Evolutionary conservation across 78 protist species (phyloP).

Genomic region (Pigoraptor vietnamica): DNA sequence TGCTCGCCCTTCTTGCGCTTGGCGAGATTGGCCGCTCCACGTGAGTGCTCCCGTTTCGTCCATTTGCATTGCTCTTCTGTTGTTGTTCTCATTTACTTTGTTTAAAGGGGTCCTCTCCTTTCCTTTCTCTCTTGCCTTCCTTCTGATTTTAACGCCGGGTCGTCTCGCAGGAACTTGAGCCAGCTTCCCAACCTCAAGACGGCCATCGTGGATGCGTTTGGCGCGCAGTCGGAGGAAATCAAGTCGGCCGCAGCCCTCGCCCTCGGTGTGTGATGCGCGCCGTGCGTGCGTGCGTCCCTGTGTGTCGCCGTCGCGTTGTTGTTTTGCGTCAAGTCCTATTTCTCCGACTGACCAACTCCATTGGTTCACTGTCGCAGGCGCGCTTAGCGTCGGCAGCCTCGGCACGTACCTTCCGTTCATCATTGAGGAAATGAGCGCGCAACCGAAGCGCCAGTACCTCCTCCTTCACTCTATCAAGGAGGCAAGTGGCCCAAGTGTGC

Average conservation of each 20-base stretch:
- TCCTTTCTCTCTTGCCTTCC: too few relatives aligned
- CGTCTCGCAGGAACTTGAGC: too few relatives aligned
- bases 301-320: not conserved
- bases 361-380: too few relatives aligned
- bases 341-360: too few relatives aligned
- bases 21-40: slow-evolving; percentile 93
- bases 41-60: too few relatives aligned
- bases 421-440: slow-evolving; percentile 40
- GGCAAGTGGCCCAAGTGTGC: not conserved
- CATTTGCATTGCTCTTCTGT: too few relatives aligned
- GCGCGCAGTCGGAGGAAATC: slow-evolving; percentile 62
- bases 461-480: slow-evolving; percentile 81
- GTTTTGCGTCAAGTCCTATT: slow-evolving; percentile 45
- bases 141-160: too few relatives aligned
- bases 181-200: not conserved
- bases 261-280: slow-evolving; percentile 14
- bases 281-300: slow-evolving; percentile 1
- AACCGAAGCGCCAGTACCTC: slow-evolving; percentile 75
- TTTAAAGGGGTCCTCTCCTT: too few relatives aligned
- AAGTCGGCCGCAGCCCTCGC: slow-evolving; percentile 73
- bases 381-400: slow-evolving; percentile 60
- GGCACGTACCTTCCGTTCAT: slow-evolving; percentile 51
- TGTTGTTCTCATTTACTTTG: too few relatives aligned
- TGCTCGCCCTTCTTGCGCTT: slow-evolving; percentile 63
- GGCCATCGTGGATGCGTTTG: slow-evolving; percentile 24